Base-by-base conservation (phyloP, 2,329 filamentous ascomycete genomes). In the Paraconiothyrium sp. region DNA sequence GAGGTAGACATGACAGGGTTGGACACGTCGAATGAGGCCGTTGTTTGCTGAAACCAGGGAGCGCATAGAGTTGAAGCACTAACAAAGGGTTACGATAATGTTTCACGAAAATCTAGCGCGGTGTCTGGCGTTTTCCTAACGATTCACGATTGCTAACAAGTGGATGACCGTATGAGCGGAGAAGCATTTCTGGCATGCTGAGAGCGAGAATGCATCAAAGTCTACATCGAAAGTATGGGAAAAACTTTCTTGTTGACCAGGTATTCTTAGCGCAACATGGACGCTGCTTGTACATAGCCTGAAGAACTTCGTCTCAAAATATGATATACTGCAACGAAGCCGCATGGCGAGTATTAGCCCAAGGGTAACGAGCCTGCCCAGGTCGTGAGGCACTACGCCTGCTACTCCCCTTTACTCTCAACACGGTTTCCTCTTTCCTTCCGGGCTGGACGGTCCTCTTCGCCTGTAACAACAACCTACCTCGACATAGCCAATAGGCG, bases 51-150 rank as follows among this genome's bases (percentile, higher is more conserved):
- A 32, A 2, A 24, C 11, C 22, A 41, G 27, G 14, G 27, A 46
- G 41, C 24, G n/a, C 34, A 5, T 27, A 43, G 20, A 11, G 16
- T n/a, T 24, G 22, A 14, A 14, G 56, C 14, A 30, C 20, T 14
- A 32, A 30, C 47, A 20, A 9, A 47, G 11, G 27, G n/a, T 5
- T 13, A 51, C 32, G 30, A 37, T 10, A 13, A 51, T 7, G 34
- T 47, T 61, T 6, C 20, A 44, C 43, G 48, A 41, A 41, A 20
- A 30, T 55, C 44, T 24, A 64, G 64, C 64, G 43, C 47, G 63
- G 63, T 61, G 63, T 63, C 50, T 59, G 54, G 63, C 43, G 54
- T 47, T 56, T 20, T 30, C 27, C 4, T 44, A 47, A 58, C 46
- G 46, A 58, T 30, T 58, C 35, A 58, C 47, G 55, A 47, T 7